Conservation (phyloP, 257 asterid species). For the Solanum paucissectum region DNA sequence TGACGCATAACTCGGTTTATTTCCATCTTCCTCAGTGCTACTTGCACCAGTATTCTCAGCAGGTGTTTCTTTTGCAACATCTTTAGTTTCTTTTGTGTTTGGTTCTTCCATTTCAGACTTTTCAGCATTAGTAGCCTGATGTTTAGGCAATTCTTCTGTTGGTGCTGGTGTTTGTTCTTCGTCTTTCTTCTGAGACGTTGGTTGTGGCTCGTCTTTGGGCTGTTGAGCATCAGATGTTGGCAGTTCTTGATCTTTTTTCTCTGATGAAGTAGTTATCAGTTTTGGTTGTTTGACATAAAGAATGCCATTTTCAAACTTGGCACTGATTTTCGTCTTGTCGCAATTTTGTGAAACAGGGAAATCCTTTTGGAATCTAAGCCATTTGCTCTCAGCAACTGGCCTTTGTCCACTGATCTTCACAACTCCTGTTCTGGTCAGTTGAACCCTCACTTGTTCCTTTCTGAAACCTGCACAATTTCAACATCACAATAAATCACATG, state of each 20-base stretch:
- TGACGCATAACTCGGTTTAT: neutral
- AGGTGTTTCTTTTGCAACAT: neutral
- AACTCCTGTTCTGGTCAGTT: constrained; percentile 21
- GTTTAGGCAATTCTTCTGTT: constrained; percentile 2
- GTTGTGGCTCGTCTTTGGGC: neutral
- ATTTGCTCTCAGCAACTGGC: constrained; percentile 12
- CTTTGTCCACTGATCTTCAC: constrained; percentile 52
- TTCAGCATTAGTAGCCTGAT: neutral
- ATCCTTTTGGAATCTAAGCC: constrained; percentile 40
- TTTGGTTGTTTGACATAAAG: constrained; percentile 49
- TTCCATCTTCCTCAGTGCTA: neutral
- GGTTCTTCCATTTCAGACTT: constrained; percentile 1
- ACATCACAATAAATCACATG: neutral
- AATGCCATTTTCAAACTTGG: constrained; percentile 52
- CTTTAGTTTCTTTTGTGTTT: neutral
- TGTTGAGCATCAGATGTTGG: constrained; percentile 8
- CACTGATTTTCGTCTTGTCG: constrained; percentile 41
- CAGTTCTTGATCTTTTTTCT: constrained; percentile 4
- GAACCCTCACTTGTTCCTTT: constrained; percentile 54
- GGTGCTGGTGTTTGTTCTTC: neutral
- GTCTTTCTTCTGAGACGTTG: neutral
- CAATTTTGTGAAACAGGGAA: constrained; percentile 33
- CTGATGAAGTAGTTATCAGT: constrained; percentile 18
- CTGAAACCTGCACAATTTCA: constrained; percentile 33
- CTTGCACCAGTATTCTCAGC: neutral